phyloP scores from a whole-genome alignment of 2,329 filamentous ascomycete genomes.

The Colletotrichum simmondsii region DNA sequence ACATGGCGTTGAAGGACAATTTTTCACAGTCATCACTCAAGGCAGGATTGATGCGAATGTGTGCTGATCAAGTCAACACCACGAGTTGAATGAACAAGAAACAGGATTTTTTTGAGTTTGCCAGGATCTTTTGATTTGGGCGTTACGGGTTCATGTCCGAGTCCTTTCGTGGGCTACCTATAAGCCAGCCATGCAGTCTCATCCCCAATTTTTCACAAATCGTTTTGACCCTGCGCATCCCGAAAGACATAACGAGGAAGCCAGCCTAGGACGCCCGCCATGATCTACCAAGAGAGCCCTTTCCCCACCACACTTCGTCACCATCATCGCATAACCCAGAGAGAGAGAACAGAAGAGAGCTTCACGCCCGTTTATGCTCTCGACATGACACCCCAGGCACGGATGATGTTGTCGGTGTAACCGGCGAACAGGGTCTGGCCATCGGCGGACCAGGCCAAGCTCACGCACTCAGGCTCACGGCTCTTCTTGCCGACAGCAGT shows the following conservation, averaged over 20 bases:
- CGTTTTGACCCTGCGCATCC: slow-evolving; percentile 47
- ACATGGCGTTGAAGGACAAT: background rate
- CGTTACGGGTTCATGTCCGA: slow-evolving; percentile 52
- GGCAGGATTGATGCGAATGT: background rate
- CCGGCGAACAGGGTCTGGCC: slow-evolving; percentile 99
- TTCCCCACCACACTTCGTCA: slow-evolving; percentile 32
- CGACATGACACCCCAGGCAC: slow-evolving; percentile 97
- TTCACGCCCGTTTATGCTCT: slow-evolving; percentile 71
- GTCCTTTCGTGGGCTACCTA: slow-evolving; percentile 49
- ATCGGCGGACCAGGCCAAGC: slow-evolving; percentile 96
- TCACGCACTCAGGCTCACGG: slow-evolving; percentile 98
- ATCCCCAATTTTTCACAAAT: slow-evolving; percentile 37
- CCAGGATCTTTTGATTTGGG: slow-evolving; percentile 43
- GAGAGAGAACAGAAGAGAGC: slow-evolving; percentile 31
- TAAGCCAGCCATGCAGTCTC: slow-evolving; percentile 46
- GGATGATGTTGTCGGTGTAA: slow-evolving; percentile 99
- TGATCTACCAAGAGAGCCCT: slow-evolving; percentile 50
- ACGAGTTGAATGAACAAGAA: slow-evolving; percentile 19
- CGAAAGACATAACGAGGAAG: slow-evolving; percentile 58
- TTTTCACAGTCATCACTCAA: background rate
- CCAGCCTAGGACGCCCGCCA: slow-evolving; percentile 59
- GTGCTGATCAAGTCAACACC: slow-evolving; percentile 9
- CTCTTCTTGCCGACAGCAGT: slow-evolving; percentile 97
- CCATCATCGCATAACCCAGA: slow-evolving; percentile 34
- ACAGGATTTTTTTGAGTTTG: slow-evolving; percentile 36